phyloP scores from a whole-genome alignment of 2,329 filamentous ascomycete genomes.

The Aspergillaceae sp. region DNA sequence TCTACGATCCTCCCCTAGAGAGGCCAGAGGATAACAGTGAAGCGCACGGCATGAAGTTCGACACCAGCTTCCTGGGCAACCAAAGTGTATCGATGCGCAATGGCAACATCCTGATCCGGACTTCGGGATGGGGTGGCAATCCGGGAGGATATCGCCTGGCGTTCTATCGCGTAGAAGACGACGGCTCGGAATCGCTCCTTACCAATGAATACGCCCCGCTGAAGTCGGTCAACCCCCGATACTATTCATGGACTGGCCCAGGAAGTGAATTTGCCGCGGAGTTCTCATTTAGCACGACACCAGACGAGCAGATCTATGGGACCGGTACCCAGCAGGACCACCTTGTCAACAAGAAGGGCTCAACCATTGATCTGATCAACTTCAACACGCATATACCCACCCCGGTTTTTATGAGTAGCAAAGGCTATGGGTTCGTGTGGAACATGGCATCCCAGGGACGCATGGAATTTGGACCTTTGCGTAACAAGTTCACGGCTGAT shows the following conservation, averaged over 20 bases:
- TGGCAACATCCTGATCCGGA: slow-evolving; percentile 29
- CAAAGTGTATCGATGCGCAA: slow-evolving; percentile 24
- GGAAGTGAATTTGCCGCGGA: slow-evolving; percentile 29
- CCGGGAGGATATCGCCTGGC: slow-evolving; percentile 25
- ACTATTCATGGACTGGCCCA: slow-evolving; percentile 26
- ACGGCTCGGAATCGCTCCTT: slow-evolving; percentile 29
- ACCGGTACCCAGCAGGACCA: slow-evolving; percentile 60
- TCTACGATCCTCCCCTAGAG: slow-evolving; percentile 34
- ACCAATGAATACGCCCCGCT: slow-evolving; percentile 27
- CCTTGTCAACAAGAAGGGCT: slow-evolving; percentile 50
- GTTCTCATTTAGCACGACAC: slow-evolving; percentile 29
- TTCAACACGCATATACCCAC: slow-evolving; percentile 57
- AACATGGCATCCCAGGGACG: slow-evolving; percentile 54
- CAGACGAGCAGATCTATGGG: slow-evolving; percentile 51
- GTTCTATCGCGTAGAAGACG: slow-evolving; percentile 26
- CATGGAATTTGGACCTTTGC: slow-evolving; percentile 50
- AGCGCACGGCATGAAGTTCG: slow-evolving; percentile 24
- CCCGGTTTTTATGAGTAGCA: slow-evolving; percentile 50
- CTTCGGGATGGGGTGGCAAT: slow-evolving; percentile 23
- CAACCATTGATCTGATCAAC: slow-evolving; percentile 53
- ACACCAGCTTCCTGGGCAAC: slow-evolving; percentile 25
- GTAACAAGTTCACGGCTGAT: slow-evolving; percentile 50
- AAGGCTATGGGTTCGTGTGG: slow-evolving; percentile 55
- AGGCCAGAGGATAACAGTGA: slow-evolving; percentile 23
- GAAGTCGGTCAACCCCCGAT: slow-evolving; percentile 28